phyloP scores from a whole-genome alignment of 305 asterid genomes.

The Fraxinus paxiana region DNA sequence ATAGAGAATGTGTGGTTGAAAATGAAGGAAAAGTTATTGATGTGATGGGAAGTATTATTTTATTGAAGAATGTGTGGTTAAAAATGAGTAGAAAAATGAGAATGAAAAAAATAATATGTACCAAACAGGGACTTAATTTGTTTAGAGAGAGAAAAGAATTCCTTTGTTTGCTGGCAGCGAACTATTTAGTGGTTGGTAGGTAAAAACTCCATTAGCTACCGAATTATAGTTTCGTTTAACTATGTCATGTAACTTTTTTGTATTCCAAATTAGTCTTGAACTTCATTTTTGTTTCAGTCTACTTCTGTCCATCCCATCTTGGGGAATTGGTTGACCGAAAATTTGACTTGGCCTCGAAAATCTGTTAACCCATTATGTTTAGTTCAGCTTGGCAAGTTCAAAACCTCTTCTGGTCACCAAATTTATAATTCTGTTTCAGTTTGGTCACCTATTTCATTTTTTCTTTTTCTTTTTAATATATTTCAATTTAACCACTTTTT shows the following conservation, averaged over 20 bases:
- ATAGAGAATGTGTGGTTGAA: no score
- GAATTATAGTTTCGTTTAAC: neutral
- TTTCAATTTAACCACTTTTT: neutral
- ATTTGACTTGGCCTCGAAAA: neutral
- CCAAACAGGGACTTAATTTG: constrained; percentile 2
- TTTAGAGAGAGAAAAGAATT: neutral
- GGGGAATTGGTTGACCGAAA: neutral
- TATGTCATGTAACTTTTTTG: neutral
- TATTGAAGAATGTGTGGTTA: no score
- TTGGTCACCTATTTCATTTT: neutral
- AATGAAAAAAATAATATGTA: no score
- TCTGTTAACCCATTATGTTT: neutral
- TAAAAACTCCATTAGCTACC: neutral
- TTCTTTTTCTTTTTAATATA: no score
- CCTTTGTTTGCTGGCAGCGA: neutral
- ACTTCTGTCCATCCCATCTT: neutral
- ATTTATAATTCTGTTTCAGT: neutral
- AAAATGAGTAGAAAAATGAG: no score
- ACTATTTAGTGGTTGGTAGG: neutral
- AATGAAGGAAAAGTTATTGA: no score
- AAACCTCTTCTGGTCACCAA: neutral
- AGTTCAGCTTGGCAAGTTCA: neutral
- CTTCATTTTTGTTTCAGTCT: neutral
- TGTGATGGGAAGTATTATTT: no score
- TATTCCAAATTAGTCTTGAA: neutral